These are phyloP conservation scores for Daldinia vernicosa DNA, from an alignment of 495 filamentous ascomycete species.

Conservation along the genomic window DNA sequence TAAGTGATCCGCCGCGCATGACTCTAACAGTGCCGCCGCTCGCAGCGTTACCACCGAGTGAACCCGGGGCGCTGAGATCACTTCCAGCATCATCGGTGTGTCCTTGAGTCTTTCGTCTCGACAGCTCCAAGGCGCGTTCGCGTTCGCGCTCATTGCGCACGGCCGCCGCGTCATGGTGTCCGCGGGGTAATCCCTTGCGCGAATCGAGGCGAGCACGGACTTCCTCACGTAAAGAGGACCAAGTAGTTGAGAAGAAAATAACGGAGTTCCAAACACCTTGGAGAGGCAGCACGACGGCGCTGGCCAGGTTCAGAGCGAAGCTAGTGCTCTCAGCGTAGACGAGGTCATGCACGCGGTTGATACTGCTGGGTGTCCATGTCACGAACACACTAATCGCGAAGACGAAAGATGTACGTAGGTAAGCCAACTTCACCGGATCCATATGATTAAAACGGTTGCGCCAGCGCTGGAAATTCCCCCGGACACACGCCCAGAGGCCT, in stretches of 20 bases:
- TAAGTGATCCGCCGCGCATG: constrained; percentile 37
- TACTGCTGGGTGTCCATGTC: constrained; percentile 83
- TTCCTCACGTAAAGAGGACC: constrained; percentile 49
- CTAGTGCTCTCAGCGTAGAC: constrained; percentile 62
- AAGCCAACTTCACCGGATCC: constrained; percentile 74
- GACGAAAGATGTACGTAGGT: constrained; percentile 80
- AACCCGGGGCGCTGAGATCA: constrained; percentile 38
- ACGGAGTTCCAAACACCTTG: constrained; percentile 88
- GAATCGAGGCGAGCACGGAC: constrained; percentile 23
- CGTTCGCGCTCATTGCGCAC: constrained; percentile 81
- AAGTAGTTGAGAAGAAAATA: constrained; percentile 75
- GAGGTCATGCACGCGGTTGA: constrained; percentile 79
- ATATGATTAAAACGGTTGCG: constrained; percentile 52
- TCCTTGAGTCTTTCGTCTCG: constrained; percentile 27
- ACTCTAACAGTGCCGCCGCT: constrained; percentile 32
- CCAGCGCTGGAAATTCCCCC: constrained; percentile 26
- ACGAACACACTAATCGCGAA: constrained; percentile 82
- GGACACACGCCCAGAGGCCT: constrained; percentile 17
- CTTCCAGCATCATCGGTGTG: constrained; percentile 38
- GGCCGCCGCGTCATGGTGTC: constrained; percentile 67
- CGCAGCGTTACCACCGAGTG: constrained; percentile 9
- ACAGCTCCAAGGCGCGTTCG: constrained; percentile 74
- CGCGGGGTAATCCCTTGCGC: constrained; percentile 34
- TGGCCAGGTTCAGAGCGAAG: constrained; percentile 74
- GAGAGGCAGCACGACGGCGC: constrained; percentile 78